Base-by-base conservation (phyloP, 805 yeast genomes). In the Yamadazyma paraphyllophila region DNA sequence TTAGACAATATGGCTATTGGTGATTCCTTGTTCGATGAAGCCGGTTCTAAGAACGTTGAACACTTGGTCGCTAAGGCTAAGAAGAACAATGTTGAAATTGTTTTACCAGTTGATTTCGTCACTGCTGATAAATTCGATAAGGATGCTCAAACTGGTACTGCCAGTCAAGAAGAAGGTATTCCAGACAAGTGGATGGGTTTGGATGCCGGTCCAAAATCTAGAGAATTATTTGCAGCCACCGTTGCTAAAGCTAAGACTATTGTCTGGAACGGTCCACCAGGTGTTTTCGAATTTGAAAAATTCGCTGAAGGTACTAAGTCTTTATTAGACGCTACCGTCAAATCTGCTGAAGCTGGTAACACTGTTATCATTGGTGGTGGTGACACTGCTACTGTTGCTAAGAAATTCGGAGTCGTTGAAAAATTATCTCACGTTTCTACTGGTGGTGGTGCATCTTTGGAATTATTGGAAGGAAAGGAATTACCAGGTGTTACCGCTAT, bases 241-340 rank as follows among this genome's bases (percentile, higher is more conserved):
- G 88, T 94, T 60, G 85, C 86, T 56, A 79, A 85, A 74, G 95
- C 99, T 60, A 90, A 92, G 83, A 94, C 99, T 63, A 92, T 94
- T 63, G 94, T 94, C 68, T 94, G 99, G 99, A 94, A 94, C 80
- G 99, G 99, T 71, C 99, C 99, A 56, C 97, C 99, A 74, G 99
- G 99, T 81, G 99, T 94, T 61, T 94, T 94, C 70, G 99, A 94
- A 79, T 94, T 94, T 65, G 96, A 88, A 59, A 80, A 79, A 63
- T 94, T 94, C 68, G 85, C 97, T 59, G 73, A 73, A 50, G 98
- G 98, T 75, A 92, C 98, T 67, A 88, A 91, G 77, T 71, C 89
- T 50, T 74, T 92, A 73, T 83, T 92, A 62, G 96, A 83, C 53
- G 96, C 94, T 60, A 85, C 85, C 65, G 96, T 91, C 58, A 76